A percentile compares a stretch with the other conserved stretches of the same genome.
phyloP scores from a whole-genome alignment of 2,329 filamentous ascomycete species.

The Fusarium sp. region DNA sequence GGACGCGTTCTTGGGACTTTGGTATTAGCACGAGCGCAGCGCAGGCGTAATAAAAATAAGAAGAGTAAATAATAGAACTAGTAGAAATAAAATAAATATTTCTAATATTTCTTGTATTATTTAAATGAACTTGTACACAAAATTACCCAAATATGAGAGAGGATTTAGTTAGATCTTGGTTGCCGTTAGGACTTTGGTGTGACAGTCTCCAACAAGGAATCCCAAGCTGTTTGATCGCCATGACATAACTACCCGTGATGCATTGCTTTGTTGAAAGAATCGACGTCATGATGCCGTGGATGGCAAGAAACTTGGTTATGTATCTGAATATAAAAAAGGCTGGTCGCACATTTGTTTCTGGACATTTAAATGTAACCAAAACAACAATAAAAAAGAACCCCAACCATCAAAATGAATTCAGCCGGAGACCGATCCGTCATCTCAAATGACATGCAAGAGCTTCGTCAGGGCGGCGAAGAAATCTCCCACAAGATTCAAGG shows the following conservation, averaged over 20 bases:
- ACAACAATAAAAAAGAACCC: background rate
- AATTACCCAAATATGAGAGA: background rate
- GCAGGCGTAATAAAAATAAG: background rate
- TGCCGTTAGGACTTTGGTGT: background rate
- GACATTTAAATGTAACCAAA: background rate
- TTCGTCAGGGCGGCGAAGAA: conserved; percentile 43
- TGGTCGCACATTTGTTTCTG: background rate
- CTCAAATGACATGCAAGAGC: conserved; percentile 55
- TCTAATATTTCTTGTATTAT: background rate
- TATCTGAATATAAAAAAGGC: conserved; percentile 11
- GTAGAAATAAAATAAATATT: background rate
- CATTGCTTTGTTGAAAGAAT: background rate
- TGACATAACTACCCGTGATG: conserved; percentile 29
- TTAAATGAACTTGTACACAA: background rate
- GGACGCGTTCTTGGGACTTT: conserved; percentile 15
- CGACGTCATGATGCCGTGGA: conserved; percentile 28
- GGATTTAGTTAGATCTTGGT: background rate
- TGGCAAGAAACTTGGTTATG: background rate
- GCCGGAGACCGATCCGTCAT: conserved; percentile 52
- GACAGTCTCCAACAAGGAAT: background rate
- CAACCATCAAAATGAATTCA: conserved; percentile 38
- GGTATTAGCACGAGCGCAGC: background rate
- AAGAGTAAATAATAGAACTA: background rate
- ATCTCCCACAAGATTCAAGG: conserved; percentile 47
- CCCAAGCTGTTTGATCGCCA: conserved; percentile 14